Base-by-base conservation (phyloP, 805 yeast species). In the Pichia paraexigua region DNA sequence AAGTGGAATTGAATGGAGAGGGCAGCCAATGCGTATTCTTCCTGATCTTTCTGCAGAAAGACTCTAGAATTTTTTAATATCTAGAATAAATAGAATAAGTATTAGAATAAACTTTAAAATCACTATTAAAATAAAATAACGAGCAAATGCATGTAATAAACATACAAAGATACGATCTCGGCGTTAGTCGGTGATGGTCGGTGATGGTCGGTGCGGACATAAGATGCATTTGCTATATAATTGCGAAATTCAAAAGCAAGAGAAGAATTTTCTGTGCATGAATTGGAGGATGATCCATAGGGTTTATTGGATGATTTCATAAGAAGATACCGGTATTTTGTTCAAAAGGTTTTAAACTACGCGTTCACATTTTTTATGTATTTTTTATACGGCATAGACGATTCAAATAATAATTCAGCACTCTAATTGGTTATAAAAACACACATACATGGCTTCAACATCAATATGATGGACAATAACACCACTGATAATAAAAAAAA, bases 1-100 rank as follows among this genome's bases (percentile, higher is more conserved):
- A 0, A 82, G 83, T 13, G 75, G 78, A 45, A 82, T 83, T 41
- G 87, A 88, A 65, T 83, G 90, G 90, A 72, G 97, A 53, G 87
- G 88, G 39, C 74, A 79, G 56, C 87, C 89, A 2, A 89, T 88
- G 64, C 71, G 70, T 54, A 88, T 89, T 56, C 78, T 80, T 49
- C 71, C 80, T 5, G 96, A 89, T 62, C 70, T 86, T 45, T 80
- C 88, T 3, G 95, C 95, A 0, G 92, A 84, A 41, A 48, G 51
- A 49, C 22, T 55, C 22, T 53, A 35, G 20, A 17, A 13, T 30
- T 2, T 30, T 24, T 5, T 24, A 24, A 24, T 4, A 24, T 24
- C 25, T 24, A 24, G 7, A 24, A 24, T 24, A 24, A 24, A 24
- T 24, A 24, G 7, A 24, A 24, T 24, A 24, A 24, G 25, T 24